Evolutionary conservation across 1,139 yeast genomes (phyloP).

Genomic region (Blastobotrys persicus): DNA sequence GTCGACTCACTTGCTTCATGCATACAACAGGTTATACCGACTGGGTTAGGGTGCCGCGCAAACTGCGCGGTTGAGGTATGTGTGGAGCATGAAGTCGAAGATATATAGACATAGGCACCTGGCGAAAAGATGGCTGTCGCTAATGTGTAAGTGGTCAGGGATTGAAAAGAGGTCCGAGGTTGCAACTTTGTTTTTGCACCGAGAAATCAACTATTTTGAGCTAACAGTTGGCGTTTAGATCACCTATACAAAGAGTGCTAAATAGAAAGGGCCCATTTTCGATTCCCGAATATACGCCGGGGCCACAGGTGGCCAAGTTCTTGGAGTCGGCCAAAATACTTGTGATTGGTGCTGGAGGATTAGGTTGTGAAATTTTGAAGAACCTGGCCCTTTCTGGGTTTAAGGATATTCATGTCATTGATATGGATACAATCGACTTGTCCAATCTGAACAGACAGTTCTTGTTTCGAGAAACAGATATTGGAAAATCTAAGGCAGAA

Average conservation of each 20-base stretch:
- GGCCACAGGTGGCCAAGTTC: conserved; percentile 32
- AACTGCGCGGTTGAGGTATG: no score
- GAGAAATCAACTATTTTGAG: no score
- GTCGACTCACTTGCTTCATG: no score
- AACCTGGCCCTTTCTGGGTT: conserved; percentile 79
- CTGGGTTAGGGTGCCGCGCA: no score
- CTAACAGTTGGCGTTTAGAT: background rate
- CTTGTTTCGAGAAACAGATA: conserved; percentile 66
- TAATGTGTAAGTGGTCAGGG: no score
- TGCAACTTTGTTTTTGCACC: no score
- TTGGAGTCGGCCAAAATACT: conserved; percentile 37
- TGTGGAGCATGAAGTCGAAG: no score
- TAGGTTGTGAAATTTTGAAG: conserved; percentile 91
- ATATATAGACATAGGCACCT: no score
- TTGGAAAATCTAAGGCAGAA: conserved; percentile 77
- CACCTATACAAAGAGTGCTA: conserved; percentile 29
- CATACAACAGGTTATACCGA: no score
- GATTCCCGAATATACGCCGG: conserved; percentile 40
- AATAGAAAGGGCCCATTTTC: conserved; percentile 40
- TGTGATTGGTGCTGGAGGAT: conserved; percentile 87
- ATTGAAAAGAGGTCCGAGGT: no score
- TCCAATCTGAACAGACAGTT: conserved; percentile 91
- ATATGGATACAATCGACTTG: conserved; percentile 92
- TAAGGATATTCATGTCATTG: conserved; percentile 73
- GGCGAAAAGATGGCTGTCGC: no score